Evolutionary conservation across 768 basidiomycete genomes (phyloP).

Genomic region (Pilatotrama ljubarskyi): DNA sequence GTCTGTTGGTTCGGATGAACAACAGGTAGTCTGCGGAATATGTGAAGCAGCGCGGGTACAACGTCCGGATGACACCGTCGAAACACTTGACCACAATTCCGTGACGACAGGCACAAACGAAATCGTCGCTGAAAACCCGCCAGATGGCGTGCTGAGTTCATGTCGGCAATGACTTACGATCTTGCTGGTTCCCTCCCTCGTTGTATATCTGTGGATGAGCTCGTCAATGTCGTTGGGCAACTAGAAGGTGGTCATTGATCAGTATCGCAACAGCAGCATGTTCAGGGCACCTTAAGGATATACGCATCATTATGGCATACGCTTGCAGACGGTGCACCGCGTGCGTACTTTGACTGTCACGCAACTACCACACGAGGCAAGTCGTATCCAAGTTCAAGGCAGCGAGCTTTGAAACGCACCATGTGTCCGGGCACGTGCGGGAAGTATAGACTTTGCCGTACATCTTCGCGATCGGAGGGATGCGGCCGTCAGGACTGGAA

Average conservation of each 20-base stretch:
- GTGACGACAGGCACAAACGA: conserved; percentile 28
- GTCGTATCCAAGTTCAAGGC: not conserved
- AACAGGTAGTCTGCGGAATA: conserved; percentile 40
- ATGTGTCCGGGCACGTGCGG: not conserved
- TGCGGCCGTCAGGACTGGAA: not conserved
- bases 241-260: not conserved
- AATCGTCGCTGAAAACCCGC: conserved; percentile 25
- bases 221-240: not conserved
- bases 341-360: conserved; percentile 40
- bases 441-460: not conserved
- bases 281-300: conserved; percentile 39
- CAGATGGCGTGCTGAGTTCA: conserved; percentile 34
- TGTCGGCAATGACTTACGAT: conserved; percentile 24
- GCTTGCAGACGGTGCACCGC: conserved; percentile 29
- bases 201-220: conserved; percentile 24
- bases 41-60: conserved; percentile 31
- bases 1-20: not conserved
- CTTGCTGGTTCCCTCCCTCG: conserved; percentile 34
- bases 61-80: conserved; percentile 28
- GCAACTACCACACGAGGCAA: no score
- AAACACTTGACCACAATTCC: conserved; percentile 30
- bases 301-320: conserved; percentile 45
- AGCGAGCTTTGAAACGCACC: not conserved
- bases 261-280: no score
- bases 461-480: not conserved